These are phyloP conservation scores for Hyaloscypha finlandica DNA, from an alignment of 495 filamentous ascomycete species.

Conservation along the genomic window DNA sequence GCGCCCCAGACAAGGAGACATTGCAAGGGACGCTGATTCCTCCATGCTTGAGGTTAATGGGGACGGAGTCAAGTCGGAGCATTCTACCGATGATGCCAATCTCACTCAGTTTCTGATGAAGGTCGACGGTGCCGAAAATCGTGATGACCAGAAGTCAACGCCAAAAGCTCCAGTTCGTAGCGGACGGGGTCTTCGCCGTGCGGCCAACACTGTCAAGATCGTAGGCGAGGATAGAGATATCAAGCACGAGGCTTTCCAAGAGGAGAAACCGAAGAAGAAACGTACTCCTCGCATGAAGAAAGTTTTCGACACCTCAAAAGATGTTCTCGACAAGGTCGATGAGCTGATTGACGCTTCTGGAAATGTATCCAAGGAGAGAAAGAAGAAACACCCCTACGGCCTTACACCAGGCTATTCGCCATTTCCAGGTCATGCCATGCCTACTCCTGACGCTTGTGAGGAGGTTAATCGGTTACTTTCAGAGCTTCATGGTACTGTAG, in stretches of 20 bases:
- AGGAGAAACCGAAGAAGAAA: neutral
- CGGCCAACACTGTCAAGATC: neutral
- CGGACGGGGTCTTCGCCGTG: neutral
- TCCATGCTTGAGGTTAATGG: neutral
- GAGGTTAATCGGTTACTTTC: slow-evolving; percentile 72
- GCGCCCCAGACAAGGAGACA: neutral
- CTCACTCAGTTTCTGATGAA: neutral
- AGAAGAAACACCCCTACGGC: slow-evolving; percentile 46
- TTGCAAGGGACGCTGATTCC: neutral
- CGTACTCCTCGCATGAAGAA: neutral
- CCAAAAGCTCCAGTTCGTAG: neutral
- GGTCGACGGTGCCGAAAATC: neutral
- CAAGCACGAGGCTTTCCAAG: neutral
- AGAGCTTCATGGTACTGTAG: slow-evolving; percentile 64
- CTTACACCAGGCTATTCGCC: slow-evolving; percentile 57
- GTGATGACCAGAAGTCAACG: neutral
- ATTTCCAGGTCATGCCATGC: slow-evolving; percentile 68
- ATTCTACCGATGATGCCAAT: neutral
- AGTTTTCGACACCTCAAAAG: neutral
- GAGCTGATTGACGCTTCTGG: neutral
- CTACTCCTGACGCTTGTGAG: slow-evolving; percentile 72
- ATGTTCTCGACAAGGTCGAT: neutral
- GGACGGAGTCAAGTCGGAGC: neutral
- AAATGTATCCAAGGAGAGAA: slow-evolving; percentile 7
- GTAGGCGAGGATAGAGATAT: slow-evolving; percentile 1